A percentile compares a stretch with the other conserved stretches of the same genome.
phyloP scores from a whole-genome alignment of 495 filamentous ascomycete genomes.

The Tuber calosporum region DNA sequence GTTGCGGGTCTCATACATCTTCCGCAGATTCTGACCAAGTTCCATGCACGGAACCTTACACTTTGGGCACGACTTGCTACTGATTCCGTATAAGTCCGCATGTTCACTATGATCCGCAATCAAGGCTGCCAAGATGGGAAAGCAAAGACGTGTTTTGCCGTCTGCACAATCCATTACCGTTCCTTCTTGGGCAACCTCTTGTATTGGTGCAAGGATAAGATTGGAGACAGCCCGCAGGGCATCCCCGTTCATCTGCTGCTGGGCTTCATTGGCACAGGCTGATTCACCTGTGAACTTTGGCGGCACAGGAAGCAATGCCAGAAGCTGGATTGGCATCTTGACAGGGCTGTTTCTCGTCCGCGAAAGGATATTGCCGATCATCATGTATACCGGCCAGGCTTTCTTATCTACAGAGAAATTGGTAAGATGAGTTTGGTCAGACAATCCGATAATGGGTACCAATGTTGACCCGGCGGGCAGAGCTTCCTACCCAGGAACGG shows the following conservation, averaged over 20 bases:
- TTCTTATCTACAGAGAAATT: constrained; percentile 29
- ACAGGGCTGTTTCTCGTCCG: constrained; percentile 4
- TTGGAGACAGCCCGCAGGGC: too few species aligned
- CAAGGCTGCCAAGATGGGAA: not conserved
- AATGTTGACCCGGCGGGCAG: constrained; percentile 16
- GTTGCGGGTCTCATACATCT: not conserved
- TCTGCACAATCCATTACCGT: not conserved
- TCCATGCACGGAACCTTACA: not conserved
- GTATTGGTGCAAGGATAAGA: too few species aligned
- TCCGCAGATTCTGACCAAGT: not conserved
- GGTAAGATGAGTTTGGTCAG: constrained; percentile 21
- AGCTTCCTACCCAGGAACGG: not conserved
- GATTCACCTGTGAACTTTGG: not conserved
- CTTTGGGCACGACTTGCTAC: not conserved
- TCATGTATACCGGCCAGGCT: too few species aligned
- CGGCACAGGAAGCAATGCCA: constrained; percentile 1
- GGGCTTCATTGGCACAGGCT: too few species aligned
- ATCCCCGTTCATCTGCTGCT: too few species aligned
- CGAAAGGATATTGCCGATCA: constrained; percentile 4
- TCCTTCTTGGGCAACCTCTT: too few species aligned
- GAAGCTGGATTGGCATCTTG: not conserved
- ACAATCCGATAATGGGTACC: constrained; percentile 16
- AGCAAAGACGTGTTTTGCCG: not conserved
- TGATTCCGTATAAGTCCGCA: not conserved
- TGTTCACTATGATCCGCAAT: constrained; percentile 8